A percentile compares a stretch with the other conserved stretches of the same genome.
phyloP scores from a whole-genome alignment of 192 early-diverging fungal genomes.

The Linnemannia elongata region DNA sequence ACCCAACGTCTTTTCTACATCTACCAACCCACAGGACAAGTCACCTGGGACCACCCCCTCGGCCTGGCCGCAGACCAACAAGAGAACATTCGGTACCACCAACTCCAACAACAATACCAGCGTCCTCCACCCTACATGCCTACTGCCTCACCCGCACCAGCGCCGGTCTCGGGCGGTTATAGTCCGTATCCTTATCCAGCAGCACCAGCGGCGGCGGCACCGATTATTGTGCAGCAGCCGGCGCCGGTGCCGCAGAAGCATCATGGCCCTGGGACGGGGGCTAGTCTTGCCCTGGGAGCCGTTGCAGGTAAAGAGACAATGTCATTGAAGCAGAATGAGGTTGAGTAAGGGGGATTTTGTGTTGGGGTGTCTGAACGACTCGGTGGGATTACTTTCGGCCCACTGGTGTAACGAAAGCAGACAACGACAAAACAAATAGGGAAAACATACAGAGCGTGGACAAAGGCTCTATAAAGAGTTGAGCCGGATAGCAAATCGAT shows the following conservation, averaged over 20 bases:
- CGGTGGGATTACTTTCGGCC: too few relatives aligned
- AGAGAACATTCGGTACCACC: not conserved
- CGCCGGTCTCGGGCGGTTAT: not conserved
- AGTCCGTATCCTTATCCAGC: not conserved
- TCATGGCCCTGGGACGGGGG: not conserved
- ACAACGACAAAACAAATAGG: not conserved
- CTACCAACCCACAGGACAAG: slow-evolving; percentile 3
- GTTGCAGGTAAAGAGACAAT: not conserved
- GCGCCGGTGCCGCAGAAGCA: not conserved
- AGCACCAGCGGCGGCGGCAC: not conserved
- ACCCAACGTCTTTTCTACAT: slow-evolving; percentile 12
- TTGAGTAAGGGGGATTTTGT: too few relatives aligned
- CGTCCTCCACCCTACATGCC: not conserved
- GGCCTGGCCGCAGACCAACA: slow-evolving; percentile 9
- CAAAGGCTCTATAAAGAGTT: not conserved
- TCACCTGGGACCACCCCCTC: slow-evolving; percentile 13
- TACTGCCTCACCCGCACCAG: not conserved
- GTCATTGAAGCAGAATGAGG: not conserved
- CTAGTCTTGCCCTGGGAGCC: not conserved
- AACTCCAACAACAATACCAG: slow-evolving; percentile 8
- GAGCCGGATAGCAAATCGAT: not conserved
- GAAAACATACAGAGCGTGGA: too few relatives aligned
- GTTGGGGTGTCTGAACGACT: too few relatives aligned
- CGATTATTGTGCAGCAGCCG: not conserved
- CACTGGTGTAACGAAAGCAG: too few relatives aligned